A percentile compares a stretch with the other conserved stretches of the same genome.
phyloP scores from a whole-genome alignment of 495 filamentous ascomycete species.

The Margaritispora aquatica region DNA sequence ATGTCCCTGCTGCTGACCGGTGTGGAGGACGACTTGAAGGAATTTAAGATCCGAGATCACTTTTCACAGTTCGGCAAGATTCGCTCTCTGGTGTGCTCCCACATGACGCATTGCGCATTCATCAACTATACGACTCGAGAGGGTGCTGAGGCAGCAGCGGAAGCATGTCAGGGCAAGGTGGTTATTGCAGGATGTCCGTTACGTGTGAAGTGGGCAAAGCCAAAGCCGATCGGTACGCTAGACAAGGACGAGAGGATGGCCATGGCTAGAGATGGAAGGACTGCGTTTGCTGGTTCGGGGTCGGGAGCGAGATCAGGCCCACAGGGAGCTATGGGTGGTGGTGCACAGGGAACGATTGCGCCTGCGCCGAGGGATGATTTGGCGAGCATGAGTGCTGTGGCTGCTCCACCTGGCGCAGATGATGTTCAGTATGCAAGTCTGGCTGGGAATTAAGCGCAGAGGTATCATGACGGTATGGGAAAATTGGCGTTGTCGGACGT shows the following conservation, averaged over 20 bases:
- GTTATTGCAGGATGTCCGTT: conserved; percentile 81
- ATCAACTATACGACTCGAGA: conserved; percentile 84
- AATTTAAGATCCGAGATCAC: conserved; percentile 83
- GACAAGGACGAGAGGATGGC: conserved; percentile 71
- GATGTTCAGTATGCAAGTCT: conserved; percentile 82
- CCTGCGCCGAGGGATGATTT: conserved; percentile 36
- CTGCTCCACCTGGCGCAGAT: conserved; percentile 75
- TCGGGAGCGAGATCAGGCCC: background rate
- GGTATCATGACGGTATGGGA: no score
- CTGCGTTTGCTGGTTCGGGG: conserved; percentile 36
- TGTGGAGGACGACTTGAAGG: conserved; percentile 92
- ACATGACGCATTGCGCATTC: conserved; percentile 94
- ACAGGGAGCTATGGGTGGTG: conserved; percentile 5
- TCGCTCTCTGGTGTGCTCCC: conserved; percentile 86
- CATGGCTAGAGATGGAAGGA: conserved; percentile 67
- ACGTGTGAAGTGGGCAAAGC: conserved; percentile 84
- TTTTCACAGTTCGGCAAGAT: conserved; percentile 84
- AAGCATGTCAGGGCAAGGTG: conserved; percentile 79
- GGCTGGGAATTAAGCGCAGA: conserved; percentile 59
- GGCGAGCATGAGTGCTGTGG: conserved; percentile 47
- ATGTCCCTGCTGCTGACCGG: conserved; percentile 91
- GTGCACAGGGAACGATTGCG: conserved; percentile 28
- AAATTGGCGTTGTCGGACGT: no score
- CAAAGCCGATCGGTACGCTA: conserved; percentile 84
- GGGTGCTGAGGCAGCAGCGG: conserved; percentile 76